Percentiles rank a stretch among this genome's conserved stretches.
Evolutionary conservation across 31 red algal genomes (phyloP).

Genomic region (Bonnemaisonia californica): DNA sequence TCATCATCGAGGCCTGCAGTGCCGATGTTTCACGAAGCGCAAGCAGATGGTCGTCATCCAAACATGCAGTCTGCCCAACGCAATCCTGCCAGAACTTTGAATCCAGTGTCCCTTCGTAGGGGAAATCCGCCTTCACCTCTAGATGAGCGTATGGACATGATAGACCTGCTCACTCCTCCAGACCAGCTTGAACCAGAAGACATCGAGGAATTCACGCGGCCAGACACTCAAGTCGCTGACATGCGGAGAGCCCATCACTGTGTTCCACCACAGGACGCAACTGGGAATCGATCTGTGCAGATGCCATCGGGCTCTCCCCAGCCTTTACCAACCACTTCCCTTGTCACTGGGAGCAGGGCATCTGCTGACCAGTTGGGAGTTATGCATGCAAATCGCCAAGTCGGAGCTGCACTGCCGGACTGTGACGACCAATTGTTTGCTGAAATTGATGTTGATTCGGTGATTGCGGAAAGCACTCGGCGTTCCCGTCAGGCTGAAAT

Average conservation of each 20-base stretch:
- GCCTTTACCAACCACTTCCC: neutral
- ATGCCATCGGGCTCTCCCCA: neutral
- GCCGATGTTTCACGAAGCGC: no score
- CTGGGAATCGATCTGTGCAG: neutral
- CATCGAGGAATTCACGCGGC: constrained; percentile 51
- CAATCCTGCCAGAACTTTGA: no score
- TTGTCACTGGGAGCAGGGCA: neutral
- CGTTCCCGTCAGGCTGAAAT: neutral
- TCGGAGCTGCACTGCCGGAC: neutral
- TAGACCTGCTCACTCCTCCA: constrained; percentile 12
- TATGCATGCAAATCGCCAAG: neutral
- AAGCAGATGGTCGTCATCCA: no score
- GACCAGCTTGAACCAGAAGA: constrained; percentile 35
- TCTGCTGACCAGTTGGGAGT: neutral
- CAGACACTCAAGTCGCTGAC: constrained; percentile 36
- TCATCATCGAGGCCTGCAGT: no score
- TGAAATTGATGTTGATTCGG: constrained; percentile 51
- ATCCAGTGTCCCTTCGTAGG: no score
- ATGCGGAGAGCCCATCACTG: neutral
- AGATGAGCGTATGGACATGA: neutral
- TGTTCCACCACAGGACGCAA: neutral
- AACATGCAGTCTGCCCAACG: no score
- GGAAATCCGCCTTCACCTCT: no score
- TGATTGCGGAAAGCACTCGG: constrained; percentile 35
- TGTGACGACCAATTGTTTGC: constrained; percentile 51